Base-by-base conservation (phyloP, 2,329 filamentous ascomycete genomes). In the Aspergillus pseudotamarii region DNA sequence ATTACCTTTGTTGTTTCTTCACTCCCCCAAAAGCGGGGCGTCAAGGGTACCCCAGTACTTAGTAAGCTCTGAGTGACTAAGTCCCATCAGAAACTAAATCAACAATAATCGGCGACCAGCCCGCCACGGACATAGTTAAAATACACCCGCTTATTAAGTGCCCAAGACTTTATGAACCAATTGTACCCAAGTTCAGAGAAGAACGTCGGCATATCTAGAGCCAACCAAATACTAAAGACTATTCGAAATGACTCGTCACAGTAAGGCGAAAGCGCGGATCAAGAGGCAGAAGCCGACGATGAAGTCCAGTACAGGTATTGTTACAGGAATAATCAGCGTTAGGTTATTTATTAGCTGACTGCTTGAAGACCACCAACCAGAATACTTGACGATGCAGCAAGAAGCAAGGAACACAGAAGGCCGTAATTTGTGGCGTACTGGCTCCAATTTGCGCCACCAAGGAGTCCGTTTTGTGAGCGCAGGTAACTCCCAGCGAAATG, bases 401-500 rank as follows among this genome's bases (percentile, higher is more conserved):
- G 86, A 88, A 75, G 86, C 86, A 41, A 81, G 81, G 26, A 87
- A 86, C 69, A 87, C 85, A 14, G 84, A 84, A 71, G 80, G 76
- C 21, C 82, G 85, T 67, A 78, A 77, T 34, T 73, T 79, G 53
- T 84, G 82, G 75, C 80, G 81, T 60, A 74, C 80, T 3, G 80
- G 81, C 64, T 75, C 78, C 57, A 82, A 82, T 66, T 79, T 90
- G 57, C 82, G 88, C 63, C 77, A 89, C 68, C 80, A 83, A 59
- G 78, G 79, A 28, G 82, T 91, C 57, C 73, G 77, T 2, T 91
- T 91, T 71, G 83, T 91, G 64, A 88, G 86, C 71, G 87, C 86
- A 38, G 86, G 86, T 26, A 77, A 75, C 46, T 74, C 83, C 59
- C 74, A 81, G 41, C 75, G 80, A 45, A 70, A 76, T 14, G 23